phyloP scores from a whole-genome alignment of 176 grass and related monocot genomes.

The Lolium rigidum region DNA sequence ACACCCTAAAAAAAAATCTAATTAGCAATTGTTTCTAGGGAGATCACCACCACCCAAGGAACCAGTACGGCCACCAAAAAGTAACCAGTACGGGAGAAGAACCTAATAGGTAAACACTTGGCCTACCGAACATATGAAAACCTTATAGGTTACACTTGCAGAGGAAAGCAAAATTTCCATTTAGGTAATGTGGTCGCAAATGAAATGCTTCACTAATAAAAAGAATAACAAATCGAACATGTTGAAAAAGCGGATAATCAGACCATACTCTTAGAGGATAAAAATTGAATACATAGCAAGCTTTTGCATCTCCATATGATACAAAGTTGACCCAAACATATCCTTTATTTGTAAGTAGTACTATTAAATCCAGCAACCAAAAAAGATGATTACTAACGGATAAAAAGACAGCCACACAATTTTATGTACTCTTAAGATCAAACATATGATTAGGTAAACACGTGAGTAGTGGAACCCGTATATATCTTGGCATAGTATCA shows the following conservation, averaged over 20 bases:
- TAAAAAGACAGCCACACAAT: background rate
- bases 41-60: too few relatives aligned
- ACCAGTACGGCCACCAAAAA: too few relatives aligned
- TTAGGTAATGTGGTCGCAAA: background rate
- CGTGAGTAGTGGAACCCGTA: background rate
- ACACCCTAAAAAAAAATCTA: too few relatives aligned
- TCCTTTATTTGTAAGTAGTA: background rate
- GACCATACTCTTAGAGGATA: background rate
- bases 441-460: background rate
- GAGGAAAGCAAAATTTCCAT: background rate
- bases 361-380: background rate
- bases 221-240: too few relatives aligned
- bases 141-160: background rate
- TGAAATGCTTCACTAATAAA: background rate
- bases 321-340: background rate
- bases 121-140: conserved; percentile 24
- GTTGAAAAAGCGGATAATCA: background rate
- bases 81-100: too few relatives aligned
- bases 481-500: background rate
- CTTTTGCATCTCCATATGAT: background rate
- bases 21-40: too few relatives aligned
- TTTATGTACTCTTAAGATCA: background rate
- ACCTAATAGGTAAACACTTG: conserved; percentile 2
- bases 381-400: background rate
- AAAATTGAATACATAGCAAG: background rate